Conservation (phyloP, 169 alveolate genomes). For the Blepharisma undulans region DNA sequence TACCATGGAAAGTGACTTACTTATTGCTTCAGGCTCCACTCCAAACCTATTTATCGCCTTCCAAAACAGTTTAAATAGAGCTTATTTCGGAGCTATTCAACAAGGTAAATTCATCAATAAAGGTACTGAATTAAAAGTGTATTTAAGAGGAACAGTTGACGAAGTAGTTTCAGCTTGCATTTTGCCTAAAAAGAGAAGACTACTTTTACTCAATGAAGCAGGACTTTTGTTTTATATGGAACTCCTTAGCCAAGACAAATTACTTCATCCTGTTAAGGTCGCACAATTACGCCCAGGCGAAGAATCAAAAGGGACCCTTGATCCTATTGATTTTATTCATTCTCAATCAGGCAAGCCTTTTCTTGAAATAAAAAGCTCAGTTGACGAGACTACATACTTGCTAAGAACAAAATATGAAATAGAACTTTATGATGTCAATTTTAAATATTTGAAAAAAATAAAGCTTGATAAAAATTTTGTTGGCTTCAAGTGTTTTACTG, state of each 20-base stretch:
- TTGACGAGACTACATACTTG: not conserved
- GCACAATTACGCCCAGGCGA: not conserved
- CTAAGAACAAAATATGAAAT: not conserved
- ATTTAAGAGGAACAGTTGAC: not conserved
- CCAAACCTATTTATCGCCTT: not conserved
- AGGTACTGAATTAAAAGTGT: not conserved
- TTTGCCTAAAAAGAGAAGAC: not conserved
- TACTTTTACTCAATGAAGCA: not conserved
- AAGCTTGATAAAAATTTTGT: not conserved
- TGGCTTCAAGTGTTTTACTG: not conserved
- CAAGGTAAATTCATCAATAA: not conserved
- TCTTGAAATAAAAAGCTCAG: not conserved
- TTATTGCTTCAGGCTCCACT: not conserved
- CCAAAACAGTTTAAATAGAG: not conserved
- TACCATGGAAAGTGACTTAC: not conserved
- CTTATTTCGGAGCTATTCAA: not conserved
- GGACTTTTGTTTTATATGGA: not conserved
- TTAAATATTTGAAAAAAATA: not conserved
- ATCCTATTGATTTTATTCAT: not conserved
- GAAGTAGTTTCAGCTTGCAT: not conserved
- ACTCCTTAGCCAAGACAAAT: not conserved
- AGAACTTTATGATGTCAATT: constrained; percentile 13
- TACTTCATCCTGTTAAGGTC: not conserved
- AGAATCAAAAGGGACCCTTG: not conserved
- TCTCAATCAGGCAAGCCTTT: not conserved